phyloP scores from a whole-genome alignment of 148 eudicot species.

The Hydrangea macrophylla region DNA sequence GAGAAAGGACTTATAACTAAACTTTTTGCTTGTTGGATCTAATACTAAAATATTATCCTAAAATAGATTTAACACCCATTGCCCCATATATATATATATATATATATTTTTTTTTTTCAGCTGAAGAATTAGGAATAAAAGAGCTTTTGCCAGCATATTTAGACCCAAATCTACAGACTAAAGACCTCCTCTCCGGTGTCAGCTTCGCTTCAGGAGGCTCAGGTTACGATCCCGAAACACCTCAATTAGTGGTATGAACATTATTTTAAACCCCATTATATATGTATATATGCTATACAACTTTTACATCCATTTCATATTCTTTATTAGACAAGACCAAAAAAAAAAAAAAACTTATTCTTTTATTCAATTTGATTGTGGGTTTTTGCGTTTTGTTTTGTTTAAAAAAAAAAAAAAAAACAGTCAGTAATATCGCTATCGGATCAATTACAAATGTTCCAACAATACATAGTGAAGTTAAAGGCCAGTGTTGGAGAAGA shows the following conservation, averaged over 20 bases:
- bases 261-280: not conserved
- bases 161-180: slow-evolving; percentile 26
- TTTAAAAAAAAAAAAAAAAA: not conserved
- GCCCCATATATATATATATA: no score
- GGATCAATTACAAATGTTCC: slow-evolving; percentile 33
- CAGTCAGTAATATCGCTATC: slow-evolving; percentile 21
- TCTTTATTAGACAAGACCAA: no score
- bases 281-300: no score
- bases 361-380: no score
- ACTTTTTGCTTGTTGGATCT: no score
- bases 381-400: not conserved
- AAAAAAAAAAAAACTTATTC: no score
- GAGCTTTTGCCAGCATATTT: slow-evolving; percentile 45
- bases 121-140: slow-evolving; percentile 40
- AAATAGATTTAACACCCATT: no score
- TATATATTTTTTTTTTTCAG: slow-evolving; percentile 19
- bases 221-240: slow-evolving; percentile 66
- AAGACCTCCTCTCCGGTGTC: slow-evolving; percentile 64
- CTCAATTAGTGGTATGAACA: slow-evolving; percentile 30
- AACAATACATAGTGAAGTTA: slow-evolving; percentile 21
- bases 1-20: no score
- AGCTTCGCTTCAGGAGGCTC: slow-evolving; percentile 72
- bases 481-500: slow-evolving; percentile 27
- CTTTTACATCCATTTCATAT: not conserved
- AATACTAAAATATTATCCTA: no score